These are phyloP conservation scores for Meyerozyma athensensis DNA, from an alignment of 1,139 yeast genomes.

Conservation along the genomic window DNA sequence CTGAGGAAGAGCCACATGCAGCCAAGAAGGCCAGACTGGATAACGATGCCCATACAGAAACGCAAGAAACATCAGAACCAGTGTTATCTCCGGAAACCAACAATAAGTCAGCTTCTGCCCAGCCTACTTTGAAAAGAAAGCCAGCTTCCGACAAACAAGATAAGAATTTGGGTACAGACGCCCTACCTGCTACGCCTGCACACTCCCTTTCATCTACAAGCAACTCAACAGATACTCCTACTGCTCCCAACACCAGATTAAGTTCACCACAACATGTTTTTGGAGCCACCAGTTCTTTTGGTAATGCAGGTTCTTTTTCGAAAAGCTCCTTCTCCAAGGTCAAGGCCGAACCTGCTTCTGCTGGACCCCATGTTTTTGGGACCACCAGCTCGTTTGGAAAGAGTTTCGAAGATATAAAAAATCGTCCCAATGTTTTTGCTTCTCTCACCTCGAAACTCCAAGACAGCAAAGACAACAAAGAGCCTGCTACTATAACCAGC, in stretches of 20 bases:
- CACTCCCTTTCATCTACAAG: constrained; percentile 3
- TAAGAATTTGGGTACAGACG: background rate
- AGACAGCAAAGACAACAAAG: constrained; percentile 4
- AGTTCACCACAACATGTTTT: constrained; percentile 29
- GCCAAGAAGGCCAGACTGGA: constrained; percentile 1
- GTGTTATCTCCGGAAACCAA: no score
- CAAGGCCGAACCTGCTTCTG: constrained; percentile 12
- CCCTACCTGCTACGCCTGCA: background rate
- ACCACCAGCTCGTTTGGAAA: constrained; percentile 6
- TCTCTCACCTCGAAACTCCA: constrained; percentile 14
- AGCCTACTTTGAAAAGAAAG: background rate
- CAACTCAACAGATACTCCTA: constrained; percentile 8
- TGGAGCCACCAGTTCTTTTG: constrained; percentile 53
- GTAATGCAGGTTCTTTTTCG: constrained; percentile 14
- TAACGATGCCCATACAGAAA: no score
- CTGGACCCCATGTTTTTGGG: constrained; percentile 2
- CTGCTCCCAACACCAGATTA: constrained; percentile 10
- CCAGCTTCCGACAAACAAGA: background rate
- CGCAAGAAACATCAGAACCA: no score
- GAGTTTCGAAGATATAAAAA: constrained; percentile 16
- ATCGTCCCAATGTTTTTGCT: constrained; percentile 35
- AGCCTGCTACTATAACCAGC: constrained; percentile 2
- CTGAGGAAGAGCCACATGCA: background rate
- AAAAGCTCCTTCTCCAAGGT: background rate
- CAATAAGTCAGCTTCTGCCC: no score